Conservation (phyloP, 805 yeast species). For the Jamesozyma spencerorum region DNA sequence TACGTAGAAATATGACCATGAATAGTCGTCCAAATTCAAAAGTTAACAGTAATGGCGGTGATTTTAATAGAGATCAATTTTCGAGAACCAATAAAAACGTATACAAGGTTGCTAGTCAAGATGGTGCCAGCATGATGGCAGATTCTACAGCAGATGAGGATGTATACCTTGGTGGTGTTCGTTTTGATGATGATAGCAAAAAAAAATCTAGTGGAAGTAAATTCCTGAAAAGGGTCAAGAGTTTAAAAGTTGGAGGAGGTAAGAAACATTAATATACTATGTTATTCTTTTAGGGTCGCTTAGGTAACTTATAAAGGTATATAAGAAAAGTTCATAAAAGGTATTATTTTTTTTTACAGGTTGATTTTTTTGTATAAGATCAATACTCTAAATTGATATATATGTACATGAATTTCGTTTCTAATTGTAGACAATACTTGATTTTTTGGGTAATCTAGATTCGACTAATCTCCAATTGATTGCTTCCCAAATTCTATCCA, state of each 20-base stretch:
- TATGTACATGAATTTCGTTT: neutral
- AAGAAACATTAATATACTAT: constrained; percentile 6
- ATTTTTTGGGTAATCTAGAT: constrained; percentile 32
- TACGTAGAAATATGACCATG: constrained; percentile 11
- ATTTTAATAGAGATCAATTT: neutral
- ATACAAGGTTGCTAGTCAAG: no score
- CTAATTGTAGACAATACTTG: constrained; percentile 2
- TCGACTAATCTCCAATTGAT: constrained; percentile 64
- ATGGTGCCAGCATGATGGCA: neutral
- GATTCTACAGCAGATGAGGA: constrained; percentile 27
- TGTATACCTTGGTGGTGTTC: constrained; percentile 21
- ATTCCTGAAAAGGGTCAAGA: constrained; percentile 75
- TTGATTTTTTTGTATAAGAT: no score
- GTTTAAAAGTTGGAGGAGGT: constrained; percentile 69
- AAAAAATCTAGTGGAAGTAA: constrained; percentile 39
- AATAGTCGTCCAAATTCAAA: constrained; percentile 8
- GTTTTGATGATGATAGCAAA: constrained; percentile 20
- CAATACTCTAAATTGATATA: no score
- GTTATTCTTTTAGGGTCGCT: no score
- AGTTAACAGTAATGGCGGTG: neutral
- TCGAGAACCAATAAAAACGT: neutral
- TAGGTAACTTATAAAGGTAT: no score
- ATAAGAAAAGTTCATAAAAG: no score
- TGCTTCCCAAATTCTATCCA: constrained; percentile 58
- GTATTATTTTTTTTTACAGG: no score